Base-by-base conservation (phyloP, 2,329 filamentous ascomycete genomes). In the Paracoccidioides brasiliensis region DNA sequence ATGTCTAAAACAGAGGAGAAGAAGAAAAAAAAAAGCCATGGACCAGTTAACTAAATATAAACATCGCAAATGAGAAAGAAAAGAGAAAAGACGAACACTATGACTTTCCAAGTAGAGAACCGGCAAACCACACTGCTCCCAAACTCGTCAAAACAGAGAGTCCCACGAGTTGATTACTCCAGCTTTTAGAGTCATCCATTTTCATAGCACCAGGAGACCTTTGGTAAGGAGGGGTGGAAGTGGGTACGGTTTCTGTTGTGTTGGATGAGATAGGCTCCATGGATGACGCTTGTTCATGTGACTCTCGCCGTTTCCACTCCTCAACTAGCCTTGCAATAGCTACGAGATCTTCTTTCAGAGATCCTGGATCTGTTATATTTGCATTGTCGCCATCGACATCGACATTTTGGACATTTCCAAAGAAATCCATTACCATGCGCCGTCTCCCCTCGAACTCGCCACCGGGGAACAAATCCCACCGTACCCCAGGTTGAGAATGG, bases 381-480 rank as follows among this genome's bases (percentile, higher is more conserved):
- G 40, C 40, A 53, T 79, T 77, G 46, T 76, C 74, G 32, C 78
- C 78, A 61, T 93, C 88, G 3, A 97, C 82, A 71, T 97, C 93
- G 3, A 98, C 90, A 63, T 91, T 95, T 69, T 98, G 93, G 12
- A 97, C 90, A 68, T 97, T 98, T 30, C 93, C 93, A 61, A 98
- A 97, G 73, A 98, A 98, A 69, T 98, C 93, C 64, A 95, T 94
- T 43, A 98, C 83, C 35, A 93, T 78, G 44, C 90, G 83, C 62
- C 85, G 82, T 54, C 90, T 80, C 0, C 88, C 91, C 8, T 80
- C 84, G 6, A 83, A 76, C 63, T 90, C 86, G 5, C 89, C 90
- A 9, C 90, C 91, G 0, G 80, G 82, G 70, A 98, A 97, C n/a
- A 98, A 74, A 69, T 98, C 93, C 77, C 95, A 97, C 57, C 93